Conservation (phyloP, 805 yeast species). For the Phaffomyces opuntiae region DNA sequence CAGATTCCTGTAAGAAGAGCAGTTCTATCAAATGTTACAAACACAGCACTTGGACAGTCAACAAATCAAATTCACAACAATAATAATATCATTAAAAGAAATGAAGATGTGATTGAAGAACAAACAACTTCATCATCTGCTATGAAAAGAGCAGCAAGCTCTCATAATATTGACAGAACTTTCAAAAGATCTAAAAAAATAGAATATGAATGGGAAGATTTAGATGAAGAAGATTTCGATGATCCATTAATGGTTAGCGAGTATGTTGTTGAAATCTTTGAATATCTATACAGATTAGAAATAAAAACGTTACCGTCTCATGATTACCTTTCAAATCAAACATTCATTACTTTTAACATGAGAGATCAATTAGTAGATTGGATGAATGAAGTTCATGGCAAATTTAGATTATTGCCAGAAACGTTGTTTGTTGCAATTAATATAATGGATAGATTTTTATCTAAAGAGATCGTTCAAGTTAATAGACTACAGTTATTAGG, state of each 20-base stretch:
- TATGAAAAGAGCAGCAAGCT: constrained; percentile 33
- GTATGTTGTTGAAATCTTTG: constrained; percentile 82
- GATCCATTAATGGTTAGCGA: constrained; percentile 92
- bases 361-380: constrained; percentile 88
- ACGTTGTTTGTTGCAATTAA: constrained; percentile 80
- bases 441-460: constrained; percentile 81
- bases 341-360: constrained; percentile 44
- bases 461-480: constrained; percentile 68
- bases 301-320: constrained; percentile 57
- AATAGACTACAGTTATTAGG: constrained; percentile 82
- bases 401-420: constrained; percentile 81
- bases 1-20: constrained; percentile 24
- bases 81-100: neutral
- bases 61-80: too few relatives aligned
- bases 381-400: constrained; percentile 83
- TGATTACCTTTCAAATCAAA: constrained; percentile 31
- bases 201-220: constrained; percentile 57
- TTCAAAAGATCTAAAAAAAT: constrained; percentile 19
- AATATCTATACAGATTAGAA: constrained; percentile 68
- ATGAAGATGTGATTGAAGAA: constrained; percentile 6
- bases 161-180: constrained; percentile 10
- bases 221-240: constrained; percentile 71
- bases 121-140: constrained; percentile 43
- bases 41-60: constrained; percentile 19
- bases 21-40: constrained; percentile 23